phyloP scores from a whole-genome alignment of 192 early-diverging fungal genomes.

The Dissophora globulifera region DNA sequence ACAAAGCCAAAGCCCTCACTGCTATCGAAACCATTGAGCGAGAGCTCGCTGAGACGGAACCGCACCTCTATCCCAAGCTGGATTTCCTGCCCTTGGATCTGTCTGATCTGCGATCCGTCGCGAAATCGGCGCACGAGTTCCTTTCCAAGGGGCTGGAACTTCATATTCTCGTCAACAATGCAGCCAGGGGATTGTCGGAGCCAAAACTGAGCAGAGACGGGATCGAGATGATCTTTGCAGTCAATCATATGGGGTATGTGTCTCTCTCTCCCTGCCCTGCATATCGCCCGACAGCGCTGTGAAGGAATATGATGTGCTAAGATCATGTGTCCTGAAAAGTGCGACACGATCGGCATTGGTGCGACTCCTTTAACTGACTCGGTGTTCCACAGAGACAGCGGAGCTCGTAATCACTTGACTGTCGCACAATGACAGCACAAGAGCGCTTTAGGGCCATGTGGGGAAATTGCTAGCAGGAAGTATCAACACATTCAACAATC shows the following conservation, averaged over 20 bases:
- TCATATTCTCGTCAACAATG: conserved; percentile 58
- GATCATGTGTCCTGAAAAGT: too few relatives aligned
- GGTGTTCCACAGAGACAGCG: not conserved
- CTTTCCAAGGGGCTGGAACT: conserved; percentile 46
- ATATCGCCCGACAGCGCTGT: too few relatives aligned
- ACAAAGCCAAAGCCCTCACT: conserved; percentile 6
- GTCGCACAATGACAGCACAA: too few relatives aligned
- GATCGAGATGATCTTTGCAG: conserved; percentile 26
- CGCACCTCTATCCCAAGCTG: conserved; percentile 39
- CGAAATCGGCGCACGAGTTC: conserved; percentile 45
- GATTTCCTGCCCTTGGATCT: conserved; percentile 53
- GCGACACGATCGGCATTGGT: not conserved
- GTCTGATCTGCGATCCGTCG: conserved; percentile 25
- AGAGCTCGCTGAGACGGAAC: conserved; percentile 43
- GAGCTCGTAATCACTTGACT: too few relatives aligned
- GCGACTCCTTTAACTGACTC: not conserved
- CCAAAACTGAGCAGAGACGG: conserved; percentile 34
- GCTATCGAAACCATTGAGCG: conserved; percentile 44
- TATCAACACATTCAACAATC: too few relatives aligned
- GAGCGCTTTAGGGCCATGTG: too few relatives aligned
- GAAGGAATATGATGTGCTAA: too few relatives aligned
- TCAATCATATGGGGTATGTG: conserved; percentile 46
- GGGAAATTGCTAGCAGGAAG: too few relatives aligned
- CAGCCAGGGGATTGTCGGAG: conserved; percentile 24
- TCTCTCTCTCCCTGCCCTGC: not conserved